Conservation (phyloP, 2,329 filamentous ascomycete species). For the Paraconiothyrium brasiliense region DNA sequence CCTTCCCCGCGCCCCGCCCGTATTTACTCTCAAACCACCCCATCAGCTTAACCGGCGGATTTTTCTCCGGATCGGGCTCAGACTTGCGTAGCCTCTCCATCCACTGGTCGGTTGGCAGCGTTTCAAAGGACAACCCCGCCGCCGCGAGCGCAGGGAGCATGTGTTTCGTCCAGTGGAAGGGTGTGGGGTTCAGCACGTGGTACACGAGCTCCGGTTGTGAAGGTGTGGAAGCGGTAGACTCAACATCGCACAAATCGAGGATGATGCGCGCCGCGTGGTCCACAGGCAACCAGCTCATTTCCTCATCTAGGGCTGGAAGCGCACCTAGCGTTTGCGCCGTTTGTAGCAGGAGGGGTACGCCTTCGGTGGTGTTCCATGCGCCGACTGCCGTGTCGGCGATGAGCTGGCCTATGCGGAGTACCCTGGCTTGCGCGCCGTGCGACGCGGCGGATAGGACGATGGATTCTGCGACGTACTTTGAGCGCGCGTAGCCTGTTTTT, state of each 20-base stretch:
- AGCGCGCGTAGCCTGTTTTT: slow-evolving; percentile 62
- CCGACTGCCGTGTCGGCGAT: slow-evolving; percentile 58
- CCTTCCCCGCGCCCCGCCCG: slow-evolving; percentile 19
- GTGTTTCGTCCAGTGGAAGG: slow-evolving; percentile 63
- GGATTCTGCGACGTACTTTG: slow-evolving; percentile 61
- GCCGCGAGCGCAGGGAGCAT: slow-evolving; percentile 61
- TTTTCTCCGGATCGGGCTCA: slow-evolving; percentile 31
- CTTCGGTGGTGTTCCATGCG: slow-evolving; percentile 61
- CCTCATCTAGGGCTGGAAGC: slow-evolving; percentile 57
- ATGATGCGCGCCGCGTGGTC: slow-evolving; percentile 53
- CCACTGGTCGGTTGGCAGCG: slow-evolving; percentile 34
- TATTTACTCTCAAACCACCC: slow-evolving; percentile 44
- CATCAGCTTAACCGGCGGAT: slow-evolving; percentile 42
- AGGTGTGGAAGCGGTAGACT: too few species aligned
- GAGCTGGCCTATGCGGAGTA: slow-evolving; percentile 58
- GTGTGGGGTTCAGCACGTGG: slow-evolving; percentile 62
- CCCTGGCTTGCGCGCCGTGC: slow-evolving; percentile 36
- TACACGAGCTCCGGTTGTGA: slow-evolving; percentile 55
- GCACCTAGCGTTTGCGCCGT: slow-evolving; percentile 57
- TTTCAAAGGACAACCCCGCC: slow-evolving; percentile 51
- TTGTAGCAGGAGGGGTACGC: slow-evolving; percentile 61
- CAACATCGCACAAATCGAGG: slow-evolving; percentile 27
- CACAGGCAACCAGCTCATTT: slow-evolving; percentile 55
- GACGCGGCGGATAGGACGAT: slow-evolving; percentile 45
- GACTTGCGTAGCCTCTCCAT: slow-evolving; percentile 35